These are phyloP conservation scores for Fraxinus velutina DNA, from an alignment of 305 asterid species.

Conservation along the genomic window DNA sequence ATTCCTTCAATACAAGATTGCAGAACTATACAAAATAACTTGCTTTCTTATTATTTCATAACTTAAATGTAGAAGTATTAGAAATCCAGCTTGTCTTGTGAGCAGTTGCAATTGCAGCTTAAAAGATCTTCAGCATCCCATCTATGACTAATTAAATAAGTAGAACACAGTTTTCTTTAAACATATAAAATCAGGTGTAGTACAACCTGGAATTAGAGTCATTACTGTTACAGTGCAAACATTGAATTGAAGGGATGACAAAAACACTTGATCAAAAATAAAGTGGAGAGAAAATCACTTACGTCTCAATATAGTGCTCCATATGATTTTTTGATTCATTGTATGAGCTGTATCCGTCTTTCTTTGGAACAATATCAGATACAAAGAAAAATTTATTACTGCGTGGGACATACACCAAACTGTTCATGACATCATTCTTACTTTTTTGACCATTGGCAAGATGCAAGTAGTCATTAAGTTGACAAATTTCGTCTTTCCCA, in stretches of 20 bases:
- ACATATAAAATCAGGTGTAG: neutral
- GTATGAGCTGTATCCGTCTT: slow-evolving; percentile 48
- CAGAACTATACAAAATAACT: neutral
- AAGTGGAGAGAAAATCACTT: slow-evolving; percentile 32
- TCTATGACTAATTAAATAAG: neutral
- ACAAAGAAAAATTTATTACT: slow-evolving; percentile 67
- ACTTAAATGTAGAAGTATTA: neutral
- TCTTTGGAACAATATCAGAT: slow-evolving; percentile 50
- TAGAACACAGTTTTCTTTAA: neutral
- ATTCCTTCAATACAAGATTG: neutral
- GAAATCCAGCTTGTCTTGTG: neutral
- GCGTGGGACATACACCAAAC: slow-evolving; percentile 90
- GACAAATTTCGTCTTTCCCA: slow-evolving; percentile 36
- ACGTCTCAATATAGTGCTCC: slow-evolving; percentile 65
- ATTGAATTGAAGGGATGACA: slow-evolving; percentile 11
- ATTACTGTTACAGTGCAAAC: slow-evolving; percentile 4
- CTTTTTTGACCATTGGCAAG: slow-evolving; percentile 72
- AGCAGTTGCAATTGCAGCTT: neutral
- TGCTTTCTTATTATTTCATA: neutral
- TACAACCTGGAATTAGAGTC: slow-evolving; percentile 10
- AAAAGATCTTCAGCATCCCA: neutral
- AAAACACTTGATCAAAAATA: slow-evolving; percentile 13
- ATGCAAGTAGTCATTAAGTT: slow-evolving; percentile 39
- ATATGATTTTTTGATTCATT: slow-evolving; percentile 53
- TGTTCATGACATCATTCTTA: slow-evolving; percentile 51